These are phyloP conservation scores for Metschnikowia gelsemii DNA, from an alignment of 805 yeast species.

Conservation along the genomic window DNA sequence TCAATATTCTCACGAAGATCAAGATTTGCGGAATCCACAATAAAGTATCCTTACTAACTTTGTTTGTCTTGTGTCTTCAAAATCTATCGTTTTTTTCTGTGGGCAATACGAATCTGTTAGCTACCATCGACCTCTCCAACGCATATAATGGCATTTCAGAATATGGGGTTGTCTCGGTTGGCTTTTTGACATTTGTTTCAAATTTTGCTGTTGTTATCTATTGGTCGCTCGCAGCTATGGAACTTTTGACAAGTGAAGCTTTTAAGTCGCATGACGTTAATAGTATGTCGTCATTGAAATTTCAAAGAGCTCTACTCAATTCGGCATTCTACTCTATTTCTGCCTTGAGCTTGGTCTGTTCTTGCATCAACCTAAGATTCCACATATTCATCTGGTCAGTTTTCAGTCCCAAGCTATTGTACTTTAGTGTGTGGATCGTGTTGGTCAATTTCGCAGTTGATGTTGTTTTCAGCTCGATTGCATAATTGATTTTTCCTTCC, in stretches of 20 bases:
- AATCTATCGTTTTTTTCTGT: slow-evolving; percentile 78
- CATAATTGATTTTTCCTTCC: background rate
- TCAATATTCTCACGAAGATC: slow-evolving; percentile 7
- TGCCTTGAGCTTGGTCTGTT: slow-evolving; percentile 56
- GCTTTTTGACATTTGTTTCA: slow-evolving; percentile 73
- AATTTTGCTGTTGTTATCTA: slow-evolving; percentile 84
- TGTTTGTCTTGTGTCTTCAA: slow-evolving; percentile 56
- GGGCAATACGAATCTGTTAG: slow-evolving; percentile 90
- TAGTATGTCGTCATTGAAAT: background rate
- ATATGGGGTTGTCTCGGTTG: slow-evolving; percentile 70
- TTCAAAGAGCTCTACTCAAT: slow-evolving; percentile 27
- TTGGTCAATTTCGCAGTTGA: slow-evolving; percentile 33
- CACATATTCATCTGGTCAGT: slow-evolving; percentile 98
- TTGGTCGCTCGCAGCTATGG: slow-evolving; percentile 60
- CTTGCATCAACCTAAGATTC: slow-evolving; percentile 74
- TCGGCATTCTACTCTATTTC: slow-evolving; percentile 59
- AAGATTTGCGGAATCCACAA: slow-evolving; percentile 19
- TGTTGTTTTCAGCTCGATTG: background rate
- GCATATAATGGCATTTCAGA: slow-evolving; percentile 84
- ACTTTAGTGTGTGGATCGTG: slow-evolving; percentile 72
- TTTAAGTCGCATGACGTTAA: slow-evolving; percentile 14
- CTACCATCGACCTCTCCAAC: slow-evolving; percentile 86
- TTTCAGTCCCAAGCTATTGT: slow-evolving; percentile 87
- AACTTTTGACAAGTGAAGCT: slow-evolving; percentile 17
- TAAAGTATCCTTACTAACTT: slow-evolving; percentile 24